phyloP scores from a whole-genome alignment of 345 rosid species.

The Conringia planisiliqua region DNA sequence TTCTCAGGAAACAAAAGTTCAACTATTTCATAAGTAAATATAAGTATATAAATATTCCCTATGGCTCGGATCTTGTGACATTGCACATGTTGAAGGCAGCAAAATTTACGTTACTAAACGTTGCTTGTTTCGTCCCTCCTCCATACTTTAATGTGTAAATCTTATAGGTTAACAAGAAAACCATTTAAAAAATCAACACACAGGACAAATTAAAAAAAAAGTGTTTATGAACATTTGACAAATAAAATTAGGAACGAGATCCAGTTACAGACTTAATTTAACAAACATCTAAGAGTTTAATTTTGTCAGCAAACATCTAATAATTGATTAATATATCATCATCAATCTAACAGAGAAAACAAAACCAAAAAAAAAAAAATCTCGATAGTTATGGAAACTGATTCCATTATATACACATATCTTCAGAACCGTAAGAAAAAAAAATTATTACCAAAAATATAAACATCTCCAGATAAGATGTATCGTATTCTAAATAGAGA shows the following conservation, averaged over 20 bases:
- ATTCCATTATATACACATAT: not conserved
- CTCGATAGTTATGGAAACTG: not conserved
- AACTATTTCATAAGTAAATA: not conserved
- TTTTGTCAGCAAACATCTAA: not conserved
- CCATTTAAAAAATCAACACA: not conserved
- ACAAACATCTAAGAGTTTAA: not conserved
- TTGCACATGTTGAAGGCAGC: conserved; percentile 32
- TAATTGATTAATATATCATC: not conserved
- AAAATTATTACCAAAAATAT: not conserved
- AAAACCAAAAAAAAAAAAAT: no score
- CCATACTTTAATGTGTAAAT: not conserved
- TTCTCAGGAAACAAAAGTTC: not conserved
- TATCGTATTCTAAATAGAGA: not conserved
- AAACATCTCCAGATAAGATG: not conserved
- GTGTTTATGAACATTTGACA: not conserved
- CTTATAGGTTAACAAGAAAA: not conserved
- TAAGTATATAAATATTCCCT: not conserved
- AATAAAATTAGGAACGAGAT: conserved; percentile 4
- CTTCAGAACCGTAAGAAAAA: not conserved
- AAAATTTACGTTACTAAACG: conserved; percentile 24
- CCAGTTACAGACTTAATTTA: not conserved
- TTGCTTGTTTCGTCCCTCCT: conserved; percentile 6
- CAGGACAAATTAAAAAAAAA: not conserved
- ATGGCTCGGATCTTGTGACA: conserved; percentile 28
- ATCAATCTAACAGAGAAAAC: not conserved